Evolutionary conservation across 495 filamentous ascomycete genomes (phyloP), one percentile per base, ranked within the genome.

Genomic region (Penicillium longicatenatum): DNA sequence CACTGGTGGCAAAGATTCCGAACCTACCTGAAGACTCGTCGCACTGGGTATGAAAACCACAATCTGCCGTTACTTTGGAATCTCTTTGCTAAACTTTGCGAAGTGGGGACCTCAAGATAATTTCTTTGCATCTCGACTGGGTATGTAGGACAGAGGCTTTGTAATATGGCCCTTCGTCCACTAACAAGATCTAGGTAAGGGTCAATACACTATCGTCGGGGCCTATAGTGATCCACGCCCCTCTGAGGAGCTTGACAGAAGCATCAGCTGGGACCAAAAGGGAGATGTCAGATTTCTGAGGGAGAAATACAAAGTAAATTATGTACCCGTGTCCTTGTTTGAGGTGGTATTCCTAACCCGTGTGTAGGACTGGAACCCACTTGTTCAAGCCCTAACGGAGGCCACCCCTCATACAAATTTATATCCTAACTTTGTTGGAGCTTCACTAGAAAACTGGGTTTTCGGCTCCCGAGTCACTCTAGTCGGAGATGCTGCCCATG

Each of bases 401-500:
- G 67, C 69, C 6, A 76, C 74, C 0, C 79, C 77, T 0, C 63
- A 70, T 12, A 76, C 75, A 10, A 69, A 73, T 8, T 58, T 77
- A 1, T 80, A 76, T 52, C 77, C 79, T 1, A 81, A 81, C 56
- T 70, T 70, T 29, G 70, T 72, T 4, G 76, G 74, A 19, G 68
- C 70, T 10, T 50, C 70, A 1, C 64, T 80, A 1, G 58, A 69
- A 29, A 77, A 64, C 1, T 81, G 79, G 79, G 65, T 78, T 4
- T 68, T 78, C 29, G 67, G 66, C 10, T 55, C 67, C 6, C 69
- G 71, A 9, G 74, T 70, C 2, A 78, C 76, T 4, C 63, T 81
- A 0, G 68, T 76, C 11, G 78, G 79, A 8, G 78, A 81, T 50
- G 78, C 79, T 14, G 79, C 79, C 0, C 78, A 82, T 61, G 71